Evolutionary conservation across 2,329 filamentous ascomycete species (phyloP), one percentile per base, ranked within the genome.

Genomic region (Aureobasidium musti): DNA sequence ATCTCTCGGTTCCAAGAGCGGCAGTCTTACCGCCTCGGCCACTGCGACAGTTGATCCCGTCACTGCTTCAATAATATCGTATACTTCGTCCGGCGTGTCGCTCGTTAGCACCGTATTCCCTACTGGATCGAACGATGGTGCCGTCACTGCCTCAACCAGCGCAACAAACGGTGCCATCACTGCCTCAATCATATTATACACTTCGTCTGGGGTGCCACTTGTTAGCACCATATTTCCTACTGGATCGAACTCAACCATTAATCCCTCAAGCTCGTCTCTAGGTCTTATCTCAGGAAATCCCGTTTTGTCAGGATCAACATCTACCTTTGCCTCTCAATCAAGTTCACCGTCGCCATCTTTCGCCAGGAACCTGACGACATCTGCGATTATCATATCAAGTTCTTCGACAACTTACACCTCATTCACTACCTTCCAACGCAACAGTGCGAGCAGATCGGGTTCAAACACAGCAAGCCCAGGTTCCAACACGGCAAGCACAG

Each of bases 281-380:
- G n/a, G 26, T 13, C 3, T 37, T 19, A n/a, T 33, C 10, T 41
- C 47, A 14, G 60, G 49, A 8, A 35, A 26, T 23, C 39, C 28
- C 26, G 19, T 23, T 11, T 11, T 35, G 26, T 57, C 41, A 23
- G 49, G 21, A 30, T 54, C 41, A 14, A 65, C 2, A 11, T 17
- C 63, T 37, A 33, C 28, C 10, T n/a, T 35, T 14, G 19, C 23
- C 33, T 33, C 49, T 30, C 28, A 19, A 26, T 65, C 60, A 14
- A 65, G 19, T 52, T 45, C 63, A 21, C 54, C 35, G 26, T 67
- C 67, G 28, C 47, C 47, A 23, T 67, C 66, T 19, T 53, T 63
- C n/a, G 65, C 64, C 17, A 53, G 57, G 21, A 69, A 69, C 57
- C 45, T 68, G 21, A 70, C 67, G 10, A 63, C 67, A 45, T 68